Percentiles rank a stretch among this genome's conserved stretches.
Evolutionary conservation across 148 eudicot species (phyloP).

Genomic region (Vaccinium darrowii): DNA sequence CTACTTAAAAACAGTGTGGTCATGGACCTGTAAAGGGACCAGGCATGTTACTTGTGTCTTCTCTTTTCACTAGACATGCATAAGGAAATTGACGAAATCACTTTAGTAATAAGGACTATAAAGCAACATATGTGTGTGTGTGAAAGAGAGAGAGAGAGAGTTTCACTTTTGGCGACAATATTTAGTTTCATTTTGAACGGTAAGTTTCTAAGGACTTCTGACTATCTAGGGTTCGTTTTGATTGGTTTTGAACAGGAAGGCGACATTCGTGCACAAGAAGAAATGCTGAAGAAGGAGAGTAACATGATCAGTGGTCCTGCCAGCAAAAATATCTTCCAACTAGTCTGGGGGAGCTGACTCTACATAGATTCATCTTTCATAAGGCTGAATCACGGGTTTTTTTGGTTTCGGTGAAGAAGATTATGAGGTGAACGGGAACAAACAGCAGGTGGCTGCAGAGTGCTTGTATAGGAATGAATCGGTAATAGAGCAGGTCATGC

Average conservation of each 20-base stretch:
- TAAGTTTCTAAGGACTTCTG: background rate
- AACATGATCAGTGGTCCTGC: conserved; percentile 50
- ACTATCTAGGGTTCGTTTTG: background rate
- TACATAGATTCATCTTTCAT: background rate
- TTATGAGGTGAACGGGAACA: background rate
- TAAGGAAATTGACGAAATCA: background rate
- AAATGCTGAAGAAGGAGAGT: conserved; percentile 73
- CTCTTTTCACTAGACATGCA: background rate
- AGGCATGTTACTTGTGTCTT: background rate
- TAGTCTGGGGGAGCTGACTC: conserved; percentile 66
- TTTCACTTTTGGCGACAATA: background rate
- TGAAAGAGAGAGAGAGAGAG: no score
- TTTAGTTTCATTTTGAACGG: background rate
- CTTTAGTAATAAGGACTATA: background rate
- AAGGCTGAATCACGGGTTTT: background rate
- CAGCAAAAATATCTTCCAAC: conserved; percentile 70
- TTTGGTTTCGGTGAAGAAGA: background rate
- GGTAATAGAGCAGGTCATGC: background rate
- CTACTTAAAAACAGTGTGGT: background rate
- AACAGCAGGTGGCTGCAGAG: background rate
- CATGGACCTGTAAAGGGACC: background rate
- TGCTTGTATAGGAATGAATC: background rate
- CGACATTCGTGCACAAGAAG: conserved; percentile 69
- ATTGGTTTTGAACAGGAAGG: conserved; percentile 54
- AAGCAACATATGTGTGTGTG: background rate